phyloP scores from a whole-genome alignment of 2,329 filamentous ascomycete genomes.

The Cercospora nicotianae region DNA sequence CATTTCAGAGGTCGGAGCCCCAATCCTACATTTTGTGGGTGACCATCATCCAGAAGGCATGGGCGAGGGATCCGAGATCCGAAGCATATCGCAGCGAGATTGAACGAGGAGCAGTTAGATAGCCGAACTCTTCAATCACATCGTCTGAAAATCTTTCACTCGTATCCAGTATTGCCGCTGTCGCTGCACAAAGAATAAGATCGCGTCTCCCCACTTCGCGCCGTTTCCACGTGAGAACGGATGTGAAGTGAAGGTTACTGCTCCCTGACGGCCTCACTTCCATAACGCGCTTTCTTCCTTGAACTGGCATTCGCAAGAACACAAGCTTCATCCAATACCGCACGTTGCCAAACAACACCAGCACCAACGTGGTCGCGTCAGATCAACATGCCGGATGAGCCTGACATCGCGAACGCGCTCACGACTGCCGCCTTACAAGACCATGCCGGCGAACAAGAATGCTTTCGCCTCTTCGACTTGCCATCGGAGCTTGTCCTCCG shows the following conservation, averaged over 20 bases:
- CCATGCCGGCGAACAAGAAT: neutral
- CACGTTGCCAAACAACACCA: neutral
- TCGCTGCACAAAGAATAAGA: neutral
- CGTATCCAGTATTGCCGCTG: neutral
- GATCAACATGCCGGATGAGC: neutral
- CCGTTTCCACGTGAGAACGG: neutral
- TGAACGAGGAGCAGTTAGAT: neutral
- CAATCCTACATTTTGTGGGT: neutral
- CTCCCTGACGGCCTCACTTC: neutral
- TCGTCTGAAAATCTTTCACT: neutral
- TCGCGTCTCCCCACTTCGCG: neutral
- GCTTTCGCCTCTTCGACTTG: neutral
- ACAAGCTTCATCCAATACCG: neutral
- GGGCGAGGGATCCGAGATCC: neutral
- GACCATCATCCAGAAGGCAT: neutral
- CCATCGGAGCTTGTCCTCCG: neutral
- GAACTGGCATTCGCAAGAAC: neutral
- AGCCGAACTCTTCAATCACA: neutral
- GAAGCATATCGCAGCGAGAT: neutral
- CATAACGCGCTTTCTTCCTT: neutral
- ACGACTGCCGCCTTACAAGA: neutral
- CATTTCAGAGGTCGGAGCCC: neutral
- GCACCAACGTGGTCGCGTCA: neutral
- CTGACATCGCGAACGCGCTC: neutral
- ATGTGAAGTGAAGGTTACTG: neutral